Conservation (phyloP, 805 yeast species). For the Zygotorulaspora danielsina region DNA sequence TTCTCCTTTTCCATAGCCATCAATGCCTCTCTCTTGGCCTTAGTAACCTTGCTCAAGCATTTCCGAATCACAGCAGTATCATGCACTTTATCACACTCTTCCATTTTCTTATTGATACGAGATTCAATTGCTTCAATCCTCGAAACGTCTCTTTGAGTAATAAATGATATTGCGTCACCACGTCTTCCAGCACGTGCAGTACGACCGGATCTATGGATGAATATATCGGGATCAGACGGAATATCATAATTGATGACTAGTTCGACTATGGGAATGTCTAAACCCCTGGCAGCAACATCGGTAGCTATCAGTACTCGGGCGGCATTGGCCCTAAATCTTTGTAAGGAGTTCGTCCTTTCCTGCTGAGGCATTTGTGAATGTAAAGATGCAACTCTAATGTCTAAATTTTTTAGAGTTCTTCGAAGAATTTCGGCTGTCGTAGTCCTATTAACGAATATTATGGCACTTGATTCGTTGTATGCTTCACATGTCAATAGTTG, state of each 20-base stretch:
- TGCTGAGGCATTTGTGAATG: constrained; percentile 94
- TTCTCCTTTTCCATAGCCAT: constrained; percentile 92
- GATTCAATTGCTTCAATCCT: constrained; percentile 84
- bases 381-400: constrained; percentile 77
- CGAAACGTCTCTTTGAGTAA: constrained; percentile 79
- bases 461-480: constrained; percentile 63
- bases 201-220: constrained; percentile 96
- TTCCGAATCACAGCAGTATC: constrained; percentile 75
- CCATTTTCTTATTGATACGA: constrained; percentile 75
- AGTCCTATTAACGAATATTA: constrained; percentile 89
- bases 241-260: constrained; percentile 87
- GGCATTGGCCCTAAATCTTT: constrained; percentile 89
- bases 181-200: constrained; percentile 95
- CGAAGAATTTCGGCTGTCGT: constrained; percentile 83
- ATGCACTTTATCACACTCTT: constrained; percentile 60
- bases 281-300: constrained; percentile 95
- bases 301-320: constrained; percentile 92
- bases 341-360: constrained; percentile 87
- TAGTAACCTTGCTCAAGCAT: constrained; percentile 63
- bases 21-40: constrained; percentile 83
- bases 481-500: constrained; percentile 59
- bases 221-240: constrained; percentile 95
- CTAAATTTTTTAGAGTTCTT: constrained; percentile 68
- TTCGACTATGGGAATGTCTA: constrained; percentile 91
- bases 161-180: constrained; percentile 79